phyloP scores from a whole-genome alignment of 2,329 filamentous ascomycete genomes.

The Fusarium oligoseptatum region DNA sequence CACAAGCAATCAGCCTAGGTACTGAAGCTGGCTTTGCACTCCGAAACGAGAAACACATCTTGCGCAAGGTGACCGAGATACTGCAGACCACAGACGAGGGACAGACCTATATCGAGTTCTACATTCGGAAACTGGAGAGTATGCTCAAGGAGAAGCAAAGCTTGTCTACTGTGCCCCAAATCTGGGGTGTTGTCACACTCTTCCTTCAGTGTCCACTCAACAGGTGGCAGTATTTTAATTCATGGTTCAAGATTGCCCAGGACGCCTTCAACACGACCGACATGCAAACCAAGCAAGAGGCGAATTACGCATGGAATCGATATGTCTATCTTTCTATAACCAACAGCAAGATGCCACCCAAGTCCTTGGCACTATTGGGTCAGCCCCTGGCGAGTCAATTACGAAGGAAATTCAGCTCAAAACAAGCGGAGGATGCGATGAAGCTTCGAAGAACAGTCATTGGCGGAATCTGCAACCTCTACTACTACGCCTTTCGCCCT shows the following conservation, averaged over 20 bases:
- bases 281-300: conserved; percentile 76
- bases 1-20: conserved; percentile 80
- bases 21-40: conserved; percentile 77
- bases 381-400: conserved; percentile 78
- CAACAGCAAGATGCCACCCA: conserved; percentile 67
- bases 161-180: conserved; percentile 77
- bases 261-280: conserved; percentile 87
- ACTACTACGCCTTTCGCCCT: conserved; percentile 87
- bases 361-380: conserved; percentile 61
- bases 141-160: conserved; percentile 74
- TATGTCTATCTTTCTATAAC: conserved; percentile 81
- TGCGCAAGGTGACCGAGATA: conserved; percentile 75
- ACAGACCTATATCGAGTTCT: conserved; percentile 76
- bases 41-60: conserved; percentile 76
- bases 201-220: conserved; percentile 76
- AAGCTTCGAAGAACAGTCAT: conserved; percentile 68
- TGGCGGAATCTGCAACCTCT: conserved; percentile 81
- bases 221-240: conserved; percentile 79
- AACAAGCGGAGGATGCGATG: conserved; percentile 64
- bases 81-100: conserved; percentile 65
- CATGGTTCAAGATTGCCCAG: conserved; percentile 85
- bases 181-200: conserved; percentile 88
- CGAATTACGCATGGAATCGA: conserved; percentile 88
- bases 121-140: conserved; percentile 73
- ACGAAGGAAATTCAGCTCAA: conserved; percentile 71